Evolutionary conservation across 2,329 filamentous ascomycete species (phyloP).

Genomic region (Monosporascus sp.): DNA sequence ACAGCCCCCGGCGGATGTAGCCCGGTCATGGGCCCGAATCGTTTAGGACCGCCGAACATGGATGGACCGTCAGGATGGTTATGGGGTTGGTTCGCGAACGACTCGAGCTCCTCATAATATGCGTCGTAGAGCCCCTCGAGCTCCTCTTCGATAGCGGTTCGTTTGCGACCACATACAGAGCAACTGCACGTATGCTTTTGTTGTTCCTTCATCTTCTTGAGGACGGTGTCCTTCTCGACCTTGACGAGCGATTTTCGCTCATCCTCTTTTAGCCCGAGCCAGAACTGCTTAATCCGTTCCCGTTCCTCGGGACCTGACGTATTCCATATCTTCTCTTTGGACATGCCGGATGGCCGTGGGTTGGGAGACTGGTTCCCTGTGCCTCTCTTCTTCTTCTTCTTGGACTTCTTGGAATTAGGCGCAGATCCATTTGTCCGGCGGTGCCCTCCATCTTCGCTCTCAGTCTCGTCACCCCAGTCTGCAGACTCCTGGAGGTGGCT

Average conservation of each 20-base stretch:
- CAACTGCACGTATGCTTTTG: constrained; percentile 99
- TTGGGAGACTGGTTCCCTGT: constrained; percentile 14
- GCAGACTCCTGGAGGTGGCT: constrained; percentile 35
- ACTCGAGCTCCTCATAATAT: constrained; percentile 96
- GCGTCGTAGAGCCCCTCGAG: constrained; percentile 96
- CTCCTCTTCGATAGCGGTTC: constrained; percentile 96
- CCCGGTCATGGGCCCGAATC: constrained; percentile 50
- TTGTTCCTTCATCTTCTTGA: constrained; percentile 99
- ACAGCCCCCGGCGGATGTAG: constrained; percentile 53
- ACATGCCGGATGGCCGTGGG: constrained; percentile 38
- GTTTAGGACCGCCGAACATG: constrained; percentile 61
- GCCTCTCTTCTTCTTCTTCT: constrained; percentile 60
- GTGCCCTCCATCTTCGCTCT: constrained; percentile 50
- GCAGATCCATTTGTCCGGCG: constrained; percentile 31
- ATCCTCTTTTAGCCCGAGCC: constrained; percentile 89
- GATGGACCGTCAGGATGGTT: constrained; percentile 66
- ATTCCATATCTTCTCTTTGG: constrained; percentile 92
- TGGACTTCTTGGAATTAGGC: constrained; percentile 52
- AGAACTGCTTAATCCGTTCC: constrained; percentile 96
- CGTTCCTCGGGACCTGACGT: constrained; percentile 91
- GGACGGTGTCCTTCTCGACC: constrained; percentile 95
- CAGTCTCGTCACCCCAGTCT: constrained; percentile 48
- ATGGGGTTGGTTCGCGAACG: constrained; percentile 76
- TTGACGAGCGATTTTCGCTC: constrained; percentile 94
- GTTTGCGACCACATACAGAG: constrained; percentile 92